These are phyloP conservation scores for Orychophragmus violaceus DNA, from an alignment of 345 rosid genomes.

Conservation along the genomic window DNA sequence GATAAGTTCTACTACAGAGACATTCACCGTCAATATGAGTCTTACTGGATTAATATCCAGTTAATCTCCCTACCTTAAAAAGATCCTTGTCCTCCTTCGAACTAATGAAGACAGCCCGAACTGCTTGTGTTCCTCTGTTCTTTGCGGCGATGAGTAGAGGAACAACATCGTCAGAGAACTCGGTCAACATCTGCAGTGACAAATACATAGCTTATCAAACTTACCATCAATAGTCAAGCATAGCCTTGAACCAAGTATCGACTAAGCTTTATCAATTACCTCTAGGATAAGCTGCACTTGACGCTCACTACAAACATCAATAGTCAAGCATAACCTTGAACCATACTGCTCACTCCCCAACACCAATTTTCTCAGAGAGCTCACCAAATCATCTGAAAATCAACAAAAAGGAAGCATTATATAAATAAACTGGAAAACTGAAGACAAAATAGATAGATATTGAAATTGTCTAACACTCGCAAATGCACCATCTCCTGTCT, in stretches of 20 bases:
- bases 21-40: neutral
- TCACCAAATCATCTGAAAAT: slow-evolving; percentile 50
- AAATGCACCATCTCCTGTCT: slow-evolving; percentile 46
- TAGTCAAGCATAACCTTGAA: slow-evolving; percentile 67
- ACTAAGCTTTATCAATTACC: slow-evolving; percentile 37
- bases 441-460: slow-evolving; percentile 1
- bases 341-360: slow-evolving; percentile 48
- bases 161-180: slow-evolving; percentile 56
- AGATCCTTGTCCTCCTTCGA: slow-evolving; percentile 68
- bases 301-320: slow-evolving; percentile 82
- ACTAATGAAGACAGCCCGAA: slow-evolving; percentile 64
- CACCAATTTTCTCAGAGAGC: slow-evolving; percentile 53
- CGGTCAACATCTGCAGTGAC: slow-evolving; percentile 53
- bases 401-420: neutral
- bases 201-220: neutral
- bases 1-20: neutral
- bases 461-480: slow-evolving; percentile 22
- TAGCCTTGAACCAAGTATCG: neutral
- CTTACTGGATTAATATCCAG: neutral
- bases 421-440: neutral
- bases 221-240: neutral
- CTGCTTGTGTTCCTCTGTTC: slow-evolving; percentile 60
- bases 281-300: slow-evolving; percentile 64
- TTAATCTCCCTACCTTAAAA: slow-evolving; percentile 46
- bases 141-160: slow-evolving; percentile 65